phyloP scores from a whole-genome alignment of 805 yeast species.

The Yarrowia alimentaria region DNA sequence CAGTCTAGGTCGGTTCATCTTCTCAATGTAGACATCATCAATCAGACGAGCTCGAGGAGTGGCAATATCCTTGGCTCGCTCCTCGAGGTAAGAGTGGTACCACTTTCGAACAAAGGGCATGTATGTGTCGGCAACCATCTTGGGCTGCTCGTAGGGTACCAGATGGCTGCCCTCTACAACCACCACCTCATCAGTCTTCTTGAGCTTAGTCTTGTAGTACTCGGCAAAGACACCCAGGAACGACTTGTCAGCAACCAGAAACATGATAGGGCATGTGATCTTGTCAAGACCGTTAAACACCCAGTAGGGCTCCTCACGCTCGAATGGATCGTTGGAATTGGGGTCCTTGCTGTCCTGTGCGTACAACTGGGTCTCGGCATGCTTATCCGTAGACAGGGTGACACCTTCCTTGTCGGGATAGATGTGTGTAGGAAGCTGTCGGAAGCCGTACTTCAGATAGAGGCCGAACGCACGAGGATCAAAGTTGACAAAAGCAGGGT shows the following conservation, averaged over 20 bases:
- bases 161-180: constrained; percentile 4
- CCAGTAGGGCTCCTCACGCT: constrained; percentile 19
- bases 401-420: constrained; percentile 30
- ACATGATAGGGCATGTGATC: constrained; percentile 3
- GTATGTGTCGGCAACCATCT: constrained; percentile 6
- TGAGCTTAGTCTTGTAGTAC: not conserved
- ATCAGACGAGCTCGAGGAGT: constrained; percentile 2
- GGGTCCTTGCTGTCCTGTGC: constrained; percentile 16
- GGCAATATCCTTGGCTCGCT: constrained; percentile 9
- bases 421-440: constrained; percentile 29
- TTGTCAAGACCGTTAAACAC: constrained; percentile 17
- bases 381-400: constrained; percentile 30
- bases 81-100: constrained; percentile 11
- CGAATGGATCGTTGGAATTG: constrained; percentile 1
- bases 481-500: constrained; percentile 27
- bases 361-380: constrained; percentile 30
- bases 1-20: not conserved
- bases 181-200: constrained; percentile 13
- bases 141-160: constrained; percentile 20
- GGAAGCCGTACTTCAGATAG: constrained; percentile 29
- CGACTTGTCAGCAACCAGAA: not conserved
- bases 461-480: constrained; percentile 30
- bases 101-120: constrained; percentile 8
- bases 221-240: constrained; percentile 1
- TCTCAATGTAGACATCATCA: constrained; percentile 1